These are phyloP conservation scores for Metschnikowia noctiluminum DNA, from an alignment of 805 yeast species.

Conservation along the genomic window DNA sequence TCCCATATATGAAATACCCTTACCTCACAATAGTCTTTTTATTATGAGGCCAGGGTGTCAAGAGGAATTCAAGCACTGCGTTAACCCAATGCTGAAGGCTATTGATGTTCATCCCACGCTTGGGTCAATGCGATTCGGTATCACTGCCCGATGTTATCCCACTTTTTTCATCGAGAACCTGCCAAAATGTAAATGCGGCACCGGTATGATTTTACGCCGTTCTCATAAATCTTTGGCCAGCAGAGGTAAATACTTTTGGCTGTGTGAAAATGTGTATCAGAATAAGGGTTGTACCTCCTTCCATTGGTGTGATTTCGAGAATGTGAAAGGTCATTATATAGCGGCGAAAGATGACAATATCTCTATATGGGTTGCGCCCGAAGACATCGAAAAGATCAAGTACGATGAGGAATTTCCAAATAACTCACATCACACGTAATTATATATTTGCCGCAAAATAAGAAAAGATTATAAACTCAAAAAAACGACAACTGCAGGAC, in stretches of 20 bases:
- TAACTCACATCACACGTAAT: too few species aligned
- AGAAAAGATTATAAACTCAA: too few species aligned
- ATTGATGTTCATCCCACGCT: slow-evolving; percentile 46
- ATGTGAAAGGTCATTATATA: slow-evolving; percentile 25
- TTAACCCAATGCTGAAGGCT: slow-evolving; percentile 42
- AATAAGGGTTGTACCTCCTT: slow-evolving; percentile 47
- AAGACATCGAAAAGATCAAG: slow-evolving; percentile 27
- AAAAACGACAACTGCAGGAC: slow-evolving; percentile 68
- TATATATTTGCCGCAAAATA: too few species aligned
- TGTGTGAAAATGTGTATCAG: slow-evolving; percentile 48
- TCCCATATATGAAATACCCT: slow-evolving; percentile 48
- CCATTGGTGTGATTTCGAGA: slow-evolving; percentile 47
- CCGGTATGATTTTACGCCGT: slow-evolving; percentile 54
- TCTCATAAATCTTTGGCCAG: slow-evolving; percentile 43
- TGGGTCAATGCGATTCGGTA: slow-evolving; percentile 53
- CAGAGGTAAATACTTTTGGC: slow-evolving; percentile 65
- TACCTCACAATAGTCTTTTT: slow-evolving; percentile 67
- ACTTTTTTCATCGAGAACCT: slow-evolving; percentile 29
- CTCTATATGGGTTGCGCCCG: slow-evolving; percentile 46
- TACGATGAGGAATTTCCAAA: slow-evolving; percentile 1
- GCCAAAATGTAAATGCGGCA: slow-evolving; percentile 49
- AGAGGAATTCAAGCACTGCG: slow-evolving; percentile 68
- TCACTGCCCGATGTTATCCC: slow-evolving; percentile 62
- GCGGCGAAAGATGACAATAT: slow-evolving; percentile 32
- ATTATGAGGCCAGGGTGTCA: slow-evolving; percentile 81